Conservation (phyloP, 2,329 filamentous ascomycete species). For the Neofusicoccum ribis region DNA sequence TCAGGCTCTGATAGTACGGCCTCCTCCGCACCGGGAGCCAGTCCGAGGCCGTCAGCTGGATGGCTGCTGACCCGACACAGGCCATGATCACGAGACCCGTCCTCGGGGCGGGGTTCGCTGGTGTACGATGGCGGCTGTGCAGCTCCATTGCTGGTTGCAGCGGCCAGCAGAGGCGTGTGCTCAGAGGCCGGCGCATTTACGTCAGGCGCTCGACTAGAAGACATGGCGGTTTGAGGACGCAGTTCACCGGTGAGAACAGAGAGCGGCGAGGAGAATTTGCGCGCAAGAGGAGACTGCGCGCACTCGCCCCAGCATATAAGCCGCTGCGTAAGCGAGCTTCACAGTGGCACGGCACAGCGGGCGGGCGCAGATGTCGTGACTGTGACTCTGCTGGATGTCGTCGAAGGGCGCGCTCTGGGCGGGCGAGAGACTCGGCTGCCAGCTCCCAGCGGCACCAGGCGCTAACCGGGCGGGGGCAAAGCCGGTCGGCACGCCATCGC, state of each 20-base stretch:
- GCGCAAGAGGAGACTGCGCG: background rate
- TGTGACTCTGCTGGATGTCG: background rate
- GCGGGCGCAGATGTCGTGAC: background rate
- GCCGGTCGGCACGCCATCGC: background rate
- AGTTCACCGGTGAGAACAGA: background rate
- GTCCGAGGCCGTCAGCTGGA: conserved; percentile 26
- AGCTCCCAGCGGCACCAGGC: background rate
- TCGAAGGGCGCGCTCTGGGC: conserved; percentile 3
- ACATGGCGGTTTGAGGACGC: background rate
- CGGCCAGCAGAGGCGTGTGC: conserved; percentile 4
- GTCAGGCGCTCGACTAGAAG: background rate
- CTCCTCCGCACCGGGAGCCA: conserved; percentile 28
- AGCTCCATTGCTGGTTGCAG: background rate
- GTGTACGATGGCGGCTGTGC: background rate
- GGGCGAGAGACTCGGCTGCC: background rate
- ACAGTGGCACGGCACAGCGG: background rate
- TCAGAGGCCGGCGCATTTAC: conserved; percentile 2
- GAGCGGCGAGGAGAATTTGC: background rate
- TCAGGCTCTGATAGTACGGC: conserved; percentile 5
- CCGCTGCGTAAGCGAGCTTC: background rate
- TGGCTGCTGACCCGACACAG: conserved; percentile 10
- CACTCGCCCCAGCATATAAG: background rate
- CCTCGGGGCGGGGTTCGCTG: background rate
- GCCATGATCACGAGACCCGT: background rate
- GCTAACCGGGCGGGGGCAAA: conserved; percentile 9